Evolutionary conservation across 164 flowering plant species (phyloP), one percentile per base, ranked within the genome.

Genomic region (Liriodendron chinense): DNA sequence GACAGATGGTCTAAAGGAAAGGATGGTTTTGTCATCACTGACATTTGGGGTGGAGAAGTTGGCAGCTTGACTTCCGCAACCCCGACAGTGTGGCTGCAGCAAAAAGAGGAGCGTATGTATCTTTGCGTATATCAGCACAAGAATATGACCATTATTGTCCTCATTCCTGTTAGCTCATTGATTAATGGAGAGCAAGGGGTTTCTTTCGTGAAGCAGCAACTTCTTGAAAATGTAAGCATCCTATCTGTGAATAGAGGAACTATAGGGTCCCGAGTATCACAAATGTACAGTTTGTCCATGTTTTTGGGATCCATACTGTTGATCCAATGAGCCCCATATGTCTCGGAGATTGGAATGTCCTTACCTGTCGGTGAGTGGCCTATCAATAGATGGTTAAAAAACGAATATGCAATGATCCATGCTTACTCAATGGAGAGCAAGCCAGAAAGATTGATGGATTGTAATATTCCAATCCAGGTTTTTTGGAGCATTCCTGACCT

Each of bases 11-110:
- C 82, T 13, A 96, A 84, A 84, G 98, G 91, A 78, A 93, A 93
- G 79, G 99, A 93, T 82, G 98, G 98, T 48, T 96, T 92, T 80
- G 90, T 94, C 75, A 84, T 83, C 22, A 87, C 96, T 74, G 93
- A 93, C 78, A 84, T 83, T 68, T 92, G 96, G 98, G 88, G 90
- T 80, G 66, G 77, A 24, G 96, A 90, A 57, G 79, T 75, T 76
- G 88, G 85, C 68, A 80, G 77, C 72, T 75, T 73, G 70, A 57
- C 78, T 83, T 78, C 82, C 80, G 75, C 85, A 34, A 83, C 83
- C n/a, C 94, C 98, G 67, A 90, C 90, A 64, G 77, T 94, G 53
- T 93, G 85, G 89, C 88, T 96, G 43, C 85, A 82, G 77, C 90
- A 92, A 78, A 86, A 87, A 14, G 93, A 85, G 78, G 97, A 91